Conservation (phyloP, 2,329 filamentous ascomycete species). For the Colletotrichum orchidophilum region DNA sequence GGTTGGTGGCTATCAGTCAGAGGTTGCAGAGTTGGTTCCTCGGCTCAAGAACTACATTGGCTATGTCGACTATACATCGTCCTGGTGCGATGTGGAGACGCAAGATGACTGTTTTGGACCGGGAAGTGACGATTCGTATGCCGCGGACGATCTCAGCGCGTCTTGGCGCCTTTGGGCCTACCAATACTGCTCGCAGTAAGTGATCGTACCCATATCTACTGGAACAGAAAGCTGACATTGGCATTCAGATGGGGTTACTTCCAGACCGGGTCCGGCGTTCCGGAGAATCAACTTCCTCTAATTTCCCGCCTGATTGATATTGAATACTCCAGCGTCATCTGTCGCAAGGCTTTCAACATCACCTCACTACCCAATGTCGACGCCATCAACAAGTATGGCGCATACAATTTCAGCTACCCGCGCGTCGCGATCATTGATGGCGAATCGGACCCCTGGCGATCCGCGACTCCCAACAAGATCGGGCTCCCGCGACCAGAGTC, state of each 20-base stretch:
- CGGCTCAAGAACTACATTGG: conserved; percentile 64
- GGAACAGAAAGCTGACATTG: conserved; percentile 10
- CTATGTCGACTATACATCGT: conserved; percentile 45
- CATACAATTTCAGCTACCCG: conserved; percentile 75
- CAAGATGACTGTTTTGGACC: conserved; percentile 25
- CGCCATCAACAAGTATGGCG: conserved; percentile 80
- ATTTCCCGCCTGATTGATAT: conserved; percentile 77
- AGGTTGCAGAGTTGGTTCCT: conserved; percentile 46
- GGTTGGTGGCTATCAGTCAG: conserved; percentile 44
- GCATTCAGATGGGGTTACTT: conserved; percentile 77
- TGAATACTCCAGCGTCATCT: conserved; percentile 69
- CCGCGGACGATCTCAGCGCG: conserved; percentile 3
- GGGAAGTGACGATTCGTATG: conserved; percentile 30
- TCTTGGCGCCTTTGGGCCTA: conserved; percentile 57
- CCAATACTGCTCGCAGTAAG: conserved; percentile 64
- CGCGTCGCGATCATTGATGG: conserved; percentile 83
- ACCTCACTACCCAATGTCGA: conserved; percentile 68
- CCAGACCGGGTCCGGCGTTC: conserved; percentile 76
- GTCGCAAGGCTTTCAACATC: conserved; percentile 76
- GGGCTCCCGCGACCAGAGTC: conserved; percentile 62
- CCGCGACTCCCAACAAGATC: conserved; percentile 75
- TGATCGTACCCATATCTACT: neutral
- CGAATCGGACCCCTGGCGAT: conserved; percentile 81
- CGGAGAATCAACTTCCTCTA: conserved; percentile 70
- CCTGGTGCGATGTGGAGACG: neutral